phyloP scores from a whole-genome alignment of 495 filamentous ascomycete genomes.

The Penicillium pulvis region DNA sequence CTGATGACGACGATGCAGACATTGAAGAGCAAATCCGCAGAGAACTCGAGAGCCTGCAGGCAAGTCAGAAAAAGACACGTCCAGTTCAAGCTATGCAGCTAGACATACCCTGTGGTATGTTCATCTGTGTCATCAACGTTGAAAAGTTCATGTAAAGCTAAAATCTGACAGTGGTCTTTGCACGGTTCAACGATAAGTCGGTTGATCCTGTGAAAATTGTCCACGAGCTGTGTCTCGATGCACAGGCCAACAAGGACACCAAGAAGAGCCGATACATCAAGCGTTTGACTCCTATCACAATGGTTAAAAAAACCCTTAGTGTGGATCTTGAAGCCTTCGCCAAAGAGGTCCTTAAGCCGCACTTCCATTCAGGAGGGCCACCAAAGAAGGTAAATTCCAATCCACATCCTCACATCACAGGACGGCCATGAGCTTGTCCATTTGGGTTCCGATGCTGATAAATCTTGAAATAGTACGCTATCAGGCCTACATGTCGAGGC shows the following conservation, averaged over 20 bases:
- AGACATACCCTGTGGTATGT: conserved; percentile 75
- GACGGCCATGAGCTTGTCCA: background rate
- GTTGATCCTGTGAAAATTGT: conserved; percentile 83
- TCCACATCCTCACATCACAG: background rate
- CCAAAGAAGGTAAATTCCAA: conserved; percentile 48
- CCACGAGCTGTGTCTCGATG: conserved; percentile 70
- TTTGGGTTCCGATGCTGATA: background rate
- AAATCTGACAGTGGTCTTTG: conserved; percentile 41
- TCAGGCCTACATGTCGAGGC: conserved; percentile 80
- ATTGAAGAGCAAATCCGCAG: conserved; percentile 83
- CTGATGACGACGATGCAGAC: conserved; percentile 54
- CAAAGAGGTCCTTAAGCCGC: conserved; percentile 64
- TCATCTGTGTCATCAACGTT: conserved; percentile 34
- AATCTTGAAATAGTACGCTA: conserved; percentile 69
- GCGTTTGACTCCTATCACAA: conserved; percentile 77
- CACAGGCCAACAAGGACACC: conserved; percentile 47
- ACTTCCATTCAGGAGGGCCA: conserved; percentile 64
- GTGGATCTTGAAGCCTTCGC: conserved; percentile 74
- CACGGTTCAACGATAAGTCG: conserved; percentile 53
- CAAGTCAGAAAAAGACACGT: conserved; percentile 45
- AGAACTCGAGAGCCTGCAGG: conserved; percentile 69
- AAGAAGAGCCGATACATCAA: conserved; percentile 76
- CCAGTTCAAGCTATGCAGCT: conserved; percentile 66
- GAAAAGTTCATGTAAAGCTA: conserved; percentile 12
- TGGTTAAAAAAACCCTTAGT: conserved; percentile 76